Evolutionary conservation across 805 yeast species (phyloP), one percentile per base, ranked within the genome.

Genomic region (Barnettozyma californica): DNA sequence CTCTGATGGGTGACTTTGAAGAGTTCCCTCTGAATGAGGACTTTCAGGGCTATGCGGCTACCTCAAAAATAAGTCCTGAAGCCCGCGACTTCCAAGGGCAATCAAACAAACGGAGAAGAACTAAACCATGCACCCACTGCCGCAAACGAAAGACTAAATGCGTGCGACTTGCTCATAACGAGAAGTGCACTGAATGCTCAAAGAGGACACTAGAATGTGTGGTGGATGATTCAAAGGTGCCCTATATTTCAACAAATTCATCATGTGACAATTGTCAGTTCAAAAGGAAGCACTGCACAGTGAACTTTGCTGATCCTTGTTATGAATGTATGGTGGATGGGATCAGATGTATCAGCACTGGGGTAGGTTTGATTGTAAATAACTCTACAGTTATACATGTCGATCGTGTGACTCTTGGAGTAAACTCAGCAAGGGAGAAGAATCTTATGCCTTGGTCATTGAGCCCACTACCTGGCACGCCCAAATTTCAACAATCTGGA

Each of bases 111-210:
- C 35, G 52, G 6, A 48, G 57, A 21, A 60, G 68, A 49, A 61
- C 61, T 9, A 61, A 68, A 25, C 74, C 74, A 5, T 69, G 74
- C 47, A 60, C 65, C 40, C 66, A 63, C 8, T 69, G 74, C 47
- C 53, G 71, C n/a, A 57, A 64, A 31, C 60, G 73, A 29, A 69
- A 68, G 55, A 65, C 66, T 0, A 61, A 64, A 49, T 67, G 71
- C 38, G 50, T 60, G n/a, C 53, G 66, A 2, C 58, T 58, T 2
- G 59, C 54, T 9, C 52, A 50, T 4, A 41, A 58, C 1, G 37
- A 45, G 14, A 50, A 52, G 9, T 67, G 71, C 46, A 39, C 57
- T 9, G 66, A 64, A 49, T 67, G 71, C 42, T 49, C 55, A 4
- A 59, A 63, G 18, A 63, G 68, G 45, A 46, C 52, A 9, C 58